Base-by-base conservation (phyloP, 2,329 filamentous ascomycete genomes). In the Verticillium tricorpus region DNA sequence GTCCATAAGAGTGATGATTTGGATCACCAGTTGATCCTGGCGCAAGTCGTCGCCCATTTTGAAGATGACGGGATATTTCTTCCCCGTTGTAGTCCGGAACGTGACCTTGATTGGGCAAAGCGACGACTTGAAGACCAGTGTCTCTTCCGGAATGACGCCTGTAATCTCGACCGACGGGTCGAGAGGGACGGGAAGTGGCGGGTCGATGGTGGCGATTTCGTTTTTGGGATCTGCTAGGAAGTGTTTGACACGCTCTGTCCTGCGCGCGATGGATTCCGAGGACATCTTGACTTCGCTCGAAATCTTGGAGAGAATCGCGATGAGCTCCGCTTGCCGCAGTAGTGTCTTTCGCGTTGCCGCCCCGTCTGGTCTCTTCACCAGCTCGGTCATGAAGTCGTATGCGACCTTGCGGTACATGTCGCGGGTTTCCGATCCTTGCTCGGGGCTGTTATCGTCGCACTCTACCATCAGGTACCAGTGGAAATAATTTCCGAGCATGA, bases 381-480 rank as follows among this genome's bases (percentile, higher is more conserved):
- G 80, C 73, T 95, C 91, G 6, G 86, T 82, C 93, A 98, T 97
- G 74, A 98, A 99, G 71, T 98, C 92, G 70, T 93, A 99, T 63
- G 95, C 93, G 9, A 99, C 91, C 69, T 94, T 93, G 32, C 91
- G 89, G 74, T 97, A 99, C 19, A 98, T 87, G 65, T 91, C 91
- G 56, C 91, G 89, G 71, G 94, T 90, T 61, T 89, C 87, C 5
- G 86, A 81, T 25, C 87, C 84, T 68, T 93, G 91, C 54, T 92
- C 89, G 3, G 87, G 86, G 66, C 90, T 93, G 63, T 83, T 81
- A 72, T 97, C 94, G 68, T 96, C 92, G 68, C 93, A 96, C 76
- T 99, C 96, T 1, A 99, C 95, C 88, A 97, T 97, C 2, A 99
- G 82, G 74, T 98, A 99, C 95, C 95, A 99, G 74, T 97, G 92